Evolutionary conservation across 352 stramenopile species (phyloP), one percentile per base, ranked within the genome.

Genomic region (Phytophthora parvispora): DNA sequence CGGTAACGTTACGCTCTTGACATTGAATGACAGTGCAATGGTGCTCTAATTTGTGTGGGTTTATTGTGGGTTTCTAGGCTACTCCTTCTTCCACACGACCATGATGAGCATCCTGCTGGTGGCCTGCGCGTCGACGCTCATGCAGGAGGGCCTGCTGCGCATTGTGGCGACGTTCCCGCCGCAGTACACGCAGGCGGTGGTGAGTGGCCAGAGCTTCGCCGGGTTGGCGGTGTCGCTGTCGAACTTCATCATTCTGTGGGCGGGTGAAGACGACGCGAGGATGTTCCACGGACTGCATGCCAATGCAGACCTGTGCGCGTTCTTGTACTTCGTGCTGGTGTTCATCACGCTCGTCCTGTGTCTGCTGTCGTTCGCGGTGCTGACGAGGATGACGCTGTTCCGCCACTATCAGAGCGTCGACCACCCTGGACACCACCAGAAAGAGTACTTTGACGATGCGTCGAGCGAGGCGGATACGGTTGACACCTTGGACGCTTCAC

Each of bases 81-180:
- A 75, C 29, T 59, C 74, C 4, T 96, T 96, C 69, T 96, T 96
- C 70, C 71, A 90, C 42, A 75, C 78, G 53, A 95, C 87, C 18
- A 91, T 95, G 70, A 59, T 68, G 40, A 94, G 82, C 55, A 95
- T 95, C 36, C 58, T 96, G 6, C 47, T 94, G 13, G 85, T 93
- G 25, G 79, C 83, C 0, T 80, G 74, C 47, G 87, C 84, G 15
- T 90, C 86, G 8, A 92, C 87, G n/a, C 67, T 94, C 20, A 84
- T 94, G 80, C 86, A 95, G 66, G 87, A 95, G 64, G 89, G 84
- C 18, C 64, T 95, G 43, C 77, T 96, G 57, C 86, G 87, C 13
- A 88, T 95, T 57, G 74, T 91, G 28, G 65, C 86, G 31, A 93
- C 79, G 34, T 94, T 96, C 69, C 87, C 89, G 5, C 79, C 86